phyloP scores from a whole-genome alignment of 1,284 basidiomycete species.

The Fomitopsis pinicola region DNA sequence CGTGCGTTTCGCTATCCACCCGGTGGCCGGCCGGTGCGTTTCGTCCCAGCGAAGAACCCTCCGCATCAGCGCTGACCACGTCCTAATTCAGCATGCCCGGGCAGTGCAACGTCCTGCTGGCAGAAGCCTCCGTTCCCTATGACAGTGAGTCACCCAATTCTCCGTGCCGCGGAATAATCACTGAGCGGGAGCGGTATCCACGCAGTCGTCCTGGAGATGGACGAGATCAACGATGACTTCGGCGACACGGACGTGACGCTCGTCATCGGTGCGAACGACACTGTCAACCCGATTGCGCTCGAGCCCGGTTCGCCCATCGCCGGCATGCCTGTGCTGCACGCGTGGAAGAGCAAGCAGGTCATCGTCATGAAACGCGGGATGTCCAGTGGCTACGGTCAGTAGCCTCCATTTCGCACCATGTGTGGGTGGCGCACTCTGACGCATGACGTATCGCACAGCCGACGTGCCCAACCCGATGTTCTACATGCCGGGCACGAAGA shows the following conservation, averaged over 20 bases:
- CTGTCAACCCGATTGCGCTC: constrained; percentile 85
- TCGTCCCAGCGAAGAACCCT: too few relatives aligned
- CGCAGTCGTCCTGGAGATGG: constrained; percentile 83
- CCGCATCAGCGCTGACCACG: neutral
- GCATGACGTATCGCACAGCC: constrained; percentile 38
- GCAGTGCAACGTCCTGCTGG: constrained; percentile 82
- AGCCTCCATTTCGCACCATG: constrained; percentile 5
- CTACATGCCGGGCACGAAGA: constrained; percentile 83
- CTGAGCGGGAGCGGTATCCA: neutral
- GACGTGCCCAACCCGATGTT: constrained; percentile 89
- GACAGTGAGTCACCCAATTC: constrained; percentile 54
- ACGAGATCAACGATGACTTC: constrained; percentile 89
- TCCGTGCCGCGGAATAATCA: neutral
- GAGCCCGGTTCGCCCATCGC: constrained; percentile 82
- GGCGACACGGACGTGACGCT: constrained; percentile 79
- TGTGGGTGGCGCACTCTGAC: neutral
- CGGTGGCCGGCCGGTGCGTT: constrained; percentile 34
- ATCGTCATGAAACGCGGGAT: constrained; percentile 88
- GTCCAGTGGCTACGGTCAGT: constrained; percentile 74
- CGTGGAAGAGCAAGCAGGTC: constrained; percentile 88
- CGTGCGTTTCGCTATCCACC: constrained; percentile 49
- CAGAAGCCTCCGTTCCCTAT: constrained; percentile 85
- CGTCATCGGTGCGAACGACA: constrained; percentile 87
- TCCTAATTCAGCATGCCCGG: constrained; percentile 65
- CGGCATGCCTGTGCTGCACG: constrained; percentile 85